Evolutionary conservation across 495 filamentous ascomycete genomes (phyloP).

Genomic region (Penicillium coffeae): DNA sequence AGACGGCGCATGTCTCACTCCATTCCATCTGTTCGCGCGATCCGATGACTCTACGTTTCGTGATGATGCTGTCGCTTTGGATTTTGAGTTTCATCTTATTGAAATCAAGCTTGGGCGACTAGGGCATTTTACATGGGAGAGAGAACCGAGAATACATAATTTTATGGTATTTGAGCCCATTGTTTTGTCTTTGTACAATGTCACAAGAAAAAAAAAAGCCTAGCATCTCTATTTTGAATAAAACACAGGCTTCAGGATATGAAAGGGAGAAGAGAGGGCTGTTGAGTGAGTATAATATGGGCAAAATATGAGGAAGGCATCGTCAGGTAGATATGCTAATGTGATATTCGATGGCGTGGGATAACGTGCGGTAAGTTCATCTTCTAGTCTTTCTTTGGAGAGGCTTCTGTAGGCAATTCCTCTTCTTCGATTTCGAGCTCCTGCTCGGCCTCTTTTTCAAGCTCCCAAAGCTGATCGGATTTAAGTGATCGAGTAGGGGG

Average conservation of each 20-base stretch:
- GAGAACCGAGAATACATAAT: no score
- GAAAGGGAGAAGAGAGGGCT: background rate
- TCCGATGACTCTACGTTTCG: no score
- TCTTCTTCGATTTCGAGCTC: slow-evolving; percentile 23
- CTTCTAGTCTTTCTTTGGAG: slow-evolving; percentile 21
- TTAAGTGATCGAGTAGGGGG: slow-evolving; percentile 23
- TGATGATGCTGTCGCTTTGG: no score
- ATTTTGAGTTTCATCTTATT: no score
- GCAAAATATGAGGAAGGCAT: slow-evolving; percentile 4
- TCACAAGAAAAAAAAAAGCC: background rate
- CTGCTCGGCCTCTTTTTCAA: slow-evolving; percentile 26
- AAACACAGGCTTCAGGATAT: background rate
- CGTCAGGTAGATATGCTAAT: background rate
- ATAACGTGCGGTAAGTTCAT: background rate
- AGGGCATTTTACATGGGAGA: no score
- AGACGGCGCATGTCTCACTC: background rate
- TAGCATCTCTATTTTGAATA: background rate
- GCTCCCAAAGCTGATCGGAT: slow-evolving; percentile 33
- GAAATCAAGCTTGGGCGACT: no score
- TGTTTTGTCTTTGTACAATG: no score
- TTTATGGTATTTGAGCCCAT: no score
- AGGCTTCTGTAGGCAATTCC: slow-evolving; percentile 11
- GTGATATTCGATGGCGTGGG: background rate
- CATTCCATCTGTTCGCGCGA: no score
- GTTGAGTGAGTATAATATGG: slow-evolving; percentile 12